phyloP scores from a whole-genome alignment of 176 grass and related monocot species.

The Rhynchospora breviuscula region DNA sequence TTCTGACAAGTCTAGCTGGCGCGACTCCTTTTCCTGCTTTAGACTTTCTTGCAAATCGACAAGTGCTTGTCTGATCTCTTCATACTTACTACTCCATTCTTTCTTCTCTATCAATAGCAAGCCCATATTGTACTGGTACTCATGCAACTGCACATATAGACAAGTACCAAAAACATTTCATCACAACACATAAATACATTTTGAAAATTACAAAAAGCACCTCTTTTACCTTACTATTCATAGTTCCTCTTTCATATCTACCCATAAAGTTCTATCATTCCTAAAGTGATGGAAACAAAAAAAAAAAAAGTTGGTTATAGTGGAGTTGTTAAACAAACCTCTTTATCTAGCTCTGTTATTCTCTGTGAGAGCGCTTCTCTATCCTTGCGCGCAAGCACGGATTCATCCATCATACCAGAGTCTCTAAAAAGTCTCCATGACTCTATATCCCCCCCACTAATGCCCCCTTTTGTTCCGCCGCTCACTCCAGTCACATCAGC shows the following conservation, averaged over 20 bases:
- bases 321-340: conserved; percentile 34
- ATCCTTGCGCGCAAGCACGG: conserved; percentile 57
- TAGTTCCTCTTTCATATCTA: too few relatives aligned
- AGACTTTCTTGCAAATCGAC: conserved; percentile 60
- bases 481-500: neutral
- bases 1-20: conserved; percentile 66
- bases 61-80: conserved; percentile 56
- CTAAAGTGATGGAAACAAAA: too few relatives aligned
- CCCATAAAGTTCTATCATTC: too few relatives aligned
- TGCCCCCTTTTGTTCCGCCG: conserved; percentile 14
- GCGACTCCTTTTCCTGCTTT: conserved; percentile 74
- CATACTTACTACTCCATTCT: conserved; percentile 57
- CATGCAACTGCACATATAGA: conserved; percentile 56
- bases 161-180: neutral
- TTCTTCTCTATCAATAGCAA: conserved; percentile 95
- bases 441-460: conserved; percentile 24
- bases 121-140: conserved; percentile 95
- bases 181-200: conserved; percentile 3
- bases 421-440: conserved; percentile 35
- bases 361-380: conserved; percentile 49
- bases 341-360: conserved; percentile 57
- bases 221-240: neutral
- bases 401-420: conserved; percentile 38
- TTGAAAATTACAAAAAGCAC: neutral
- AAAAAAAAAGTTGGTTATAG: neutral